These are phyloP conservation scores for Lasiodiplodia sp. DNA, from an alignment of 2,329 filamentous ascomycete genomes.

Conservation along the genomic window DNA sequence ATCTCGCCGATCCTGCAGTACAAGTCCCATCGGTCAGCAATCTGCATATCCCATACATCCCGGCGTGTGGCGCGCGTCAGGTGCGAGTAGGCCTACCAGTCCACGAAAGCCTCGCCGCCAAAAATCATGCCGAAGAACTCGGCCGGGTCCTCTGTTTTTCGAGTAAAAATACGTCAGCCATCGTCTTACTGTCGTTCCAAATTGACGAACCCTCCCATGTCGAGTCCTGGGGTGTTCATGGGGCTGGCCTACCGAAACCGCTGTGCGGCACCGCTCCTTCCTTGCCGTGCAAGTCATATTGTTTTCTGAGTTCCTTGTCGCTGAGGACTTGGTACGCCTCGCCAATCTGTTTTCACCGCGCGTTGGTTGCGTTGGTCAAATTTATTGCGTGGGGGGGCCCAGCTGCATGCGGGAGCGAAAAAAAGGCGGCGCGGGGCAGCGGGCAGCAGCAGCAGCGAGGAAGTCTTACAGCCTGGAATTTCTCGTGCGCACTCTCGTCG, in stretches of 20 bases:
- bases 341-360: conserved; percentile 60
- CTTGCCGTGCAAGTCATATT: conserved; percentile 97
- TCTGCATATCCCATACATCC: neutral
- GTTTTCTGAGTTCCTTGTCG: conserved; percentile 82
- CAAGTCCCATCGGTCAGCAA: conserved; percentile 23
- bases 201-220: neutral
- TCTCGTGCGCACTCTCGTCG: conserved; percentile 90
- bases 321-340: conserved; percentile 84
- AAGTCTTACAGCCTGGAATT: conserved; percentile 81
- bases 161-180: neutral
- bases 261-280: conserved; percentile 89
- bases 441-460: neutral
- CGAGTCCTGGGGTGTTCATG: neutral
- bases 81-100: conserved; percentile 65
- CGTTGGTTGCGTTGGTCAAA: neutral
- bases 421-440: conserved; percentile 1
- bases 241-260: conserved; percentile 73
- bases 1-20: conserved; percentile 84
- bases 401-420: neutral
- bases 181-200: too few relatives aligned
- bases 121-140: conserved; percentile 99
- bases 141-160: conserved; percentile 77
- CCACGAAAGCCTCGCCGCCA: conserved; percentile 91
- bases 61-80: neutral
- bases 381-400: neutral